Evolutionary conservation across 192 early-diverging fungal genomes (phyloP), one percentile per base, ranked within the genome.

Genomic region (Phycomyces blakesleeanus): DNA sequence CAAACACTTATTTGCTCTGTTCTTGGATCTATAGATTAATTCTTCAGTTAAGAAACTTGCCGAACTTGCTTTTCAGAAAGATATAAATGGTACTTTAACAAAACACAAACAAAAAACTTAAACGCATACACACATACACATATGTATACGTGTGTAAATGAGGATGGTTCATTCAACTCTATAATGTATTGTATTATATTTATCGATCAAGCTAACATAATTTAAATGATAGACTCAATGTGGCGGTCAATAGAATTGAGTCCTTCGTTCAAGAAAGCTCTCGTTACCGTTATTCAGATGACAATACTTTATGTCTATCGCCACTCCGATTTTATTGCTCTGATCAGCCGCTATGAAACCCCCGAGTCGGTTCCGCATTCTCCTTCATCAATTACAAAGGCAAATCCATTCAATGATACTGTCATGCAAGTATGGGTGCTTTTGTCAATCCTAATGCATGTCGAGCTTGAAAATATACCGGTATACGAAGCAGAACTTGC

Each of bases 261-360:
- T 10, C n/a, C n/a, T 15, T 18, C 22, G n/a, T 51, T 73, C 20
- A 47, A 25, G 39, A 49, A 63, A 18, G 44, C 26, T 0, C 34
- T 67, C 10, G 5, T 51, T 14, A 55, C 53, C 12, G 34, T 73
- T 8, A 44, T 73, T 9, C 44, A 55, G 44, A 73, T 66, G 57
- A 51, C 71, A 4, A 63, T 63, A 7, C 40, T 57, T 1, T 73
- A 73, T 39, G 57, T 67, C 22, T 73, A 67, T 34, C 66, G 71
- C 29, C 71, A 73, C 41, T 54, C 71, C 6, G 71, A 73, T 53
- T 73, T 73, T 49, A 63, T 73, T 53, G 64, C 71, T 53, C 55
- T 73, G 40, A 64, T 73, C 27, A 73, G 66, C 52, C 66, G 66
- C 27, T 73, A 67, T 58, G 51, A 37, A 4, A 25, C n/a, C 18